These are phyloP conservation scores for Cytospora piceae DNA, from an alignment of 2,329 filamentous ascomycete genomes.

Conservation along the genomic window DNA sequence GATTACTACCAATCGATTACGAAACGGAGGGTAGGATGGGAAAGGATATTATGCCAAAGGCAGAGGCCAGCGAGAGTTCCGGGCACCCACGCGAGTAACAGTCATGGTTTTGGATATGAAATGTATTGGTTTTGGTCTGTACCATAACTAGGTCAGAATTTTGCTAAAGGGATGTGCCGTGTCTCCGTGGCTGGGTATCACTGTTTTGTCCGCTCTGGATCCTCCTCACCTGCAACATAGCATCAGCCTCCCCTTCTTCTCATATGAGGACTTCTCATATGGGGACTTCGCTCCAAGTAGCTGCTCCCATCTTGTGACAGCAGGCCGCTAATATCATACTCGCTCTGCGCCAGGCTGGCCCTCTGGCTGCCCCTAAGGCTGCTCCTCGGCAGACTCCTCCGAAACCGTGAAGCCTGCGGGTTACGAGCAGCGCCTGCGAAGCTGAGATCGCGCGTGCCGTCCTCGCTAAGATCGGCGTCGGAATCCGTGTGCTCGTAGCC, in stretches of 20 bases:
- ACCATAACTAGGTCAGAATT: not conserved
- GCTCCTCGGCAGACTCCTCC: conserved; percentile 29
- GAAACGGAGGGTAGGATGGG: not conserved
- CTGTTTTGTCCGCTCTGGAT: not conserved
- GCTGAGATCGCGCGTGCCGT: conserved; percentile 42
- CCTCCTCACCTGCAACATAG: not conserved
- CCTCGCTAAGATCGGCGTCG: conserved; percentile 62
- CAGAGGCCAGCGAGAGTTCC: not conserved
- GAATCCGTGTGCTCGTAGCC: conserved; percentile 80
- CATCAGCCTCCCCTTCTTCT: conserved; percentile 38
- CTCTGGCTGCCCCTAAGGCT: conserved; percentile 26
- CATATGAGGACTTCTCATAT: conserved; percentile 51
- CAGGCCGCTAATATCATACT: conserved; percentile 60
- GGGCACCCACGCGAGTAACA: not conserved
- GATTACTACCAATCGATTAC: not conserved
- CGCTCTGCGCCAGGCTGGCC: conserved; percentile 43
- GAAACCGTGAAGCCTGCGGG: conserved; percentile 25
- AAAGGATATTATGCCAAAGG: not conserved
- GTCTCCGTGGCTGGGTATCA: conserved; percentile 22
- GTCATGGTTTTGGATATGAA: not conserved
- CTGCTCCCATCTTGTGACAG: conserved; percentile 63
- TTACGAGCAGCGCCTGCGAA: conserved; percentile 29
- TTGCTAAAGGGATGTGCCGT: not conserved
- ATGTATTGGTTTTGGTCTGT: conserved; percentile 5
- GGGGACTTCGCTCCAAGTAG: conserved; percentile 59